Evolutionary conservation across 73 alveolate genomes (phyloP), one percentile per base, ranked within the genome.

Genomic region (Paramecium tetraurelia): DNA sequence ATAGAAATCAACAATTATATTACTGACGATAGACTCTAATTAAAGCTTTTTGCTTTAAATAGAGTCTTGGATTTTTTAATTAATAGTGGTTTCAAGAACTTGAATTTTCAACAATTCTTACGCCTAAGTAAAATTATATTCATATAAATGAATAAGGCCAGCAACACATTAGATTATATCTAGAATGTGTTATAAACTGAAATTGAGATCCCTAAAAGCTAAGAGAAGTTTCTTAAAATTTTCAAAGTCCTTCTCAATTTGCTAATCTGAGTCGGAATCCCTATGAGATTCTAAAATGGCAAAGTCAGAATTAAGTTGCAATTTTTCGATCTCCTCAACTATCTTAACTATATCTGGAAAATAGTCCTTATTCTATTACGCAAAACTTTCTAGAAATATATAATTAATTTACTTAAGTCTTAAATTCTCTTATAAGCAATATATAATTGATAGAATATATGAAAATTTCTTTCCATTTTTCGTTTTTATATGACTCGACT

Each of bases 401-500:
- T 36, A 90, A 63, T 59, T 63, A 68, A 90, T 72, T 86, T 58
- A 94, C 77, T 72, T 93, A 76, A 86, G 59, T 92, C 80, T 92
- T 89, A 29, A 63, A 92, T 27, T 80, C 41, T 85, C 58, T 33
- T 0, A 33, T 71, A 71, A 10, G 53, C 53, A 92, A 93, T 93
- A 85, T 94, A 88, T 40, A 94, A 85, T 71, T 96, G 98, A 94
- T 97, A 98, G 96, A 98, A 98, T 27, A 98, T 94, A 85, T 98
- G 99, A 86, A 97, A 98, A 92, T 93, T 97, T 70, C 99, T 93
- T 87, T 98, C 99, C 40, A 95, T 97, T n/a, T 38, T 33, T 11
- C 87, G 58, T 40, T 22, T 22, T 59, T 97, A 92, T 9, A 96
- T 97, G 9, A 98, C 98, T 85, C 99, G 92, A 50, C 97, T 93